phyloP scores from a whole-genome alignment of 306 rosid genomes.

The Pyrus pyrifolia region DNA sequence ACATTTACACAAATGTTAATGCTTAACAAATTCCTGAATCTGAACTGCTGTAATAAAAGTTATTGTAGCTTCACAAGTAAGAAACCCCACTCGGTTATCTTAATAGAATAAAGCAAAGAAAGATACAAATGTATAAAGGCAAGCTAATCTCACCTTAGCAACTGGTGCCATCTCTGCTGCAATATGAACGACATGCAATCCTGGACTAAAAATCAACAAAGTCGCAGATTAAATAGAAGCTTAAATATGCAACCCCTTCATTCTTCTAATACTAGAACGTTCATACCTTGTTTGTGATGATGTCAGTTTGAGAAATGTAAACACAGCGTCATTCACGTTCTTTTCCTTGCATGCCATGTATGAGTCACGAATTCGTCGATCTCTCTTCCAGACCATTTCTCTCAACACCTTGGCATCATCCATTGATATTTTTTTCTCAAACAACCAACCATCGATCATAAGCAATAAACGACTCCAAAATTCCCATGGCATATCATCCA shows the following conservation, averaged over 20 bases:
- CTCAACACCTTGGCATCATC: constrained; percentile 68
- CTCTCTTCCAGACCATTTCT: constrained; percentile 81
- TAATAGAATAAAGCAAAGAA: not conserved
- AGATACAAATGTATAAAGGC: not conserved
- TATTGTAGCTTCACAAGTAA: not conserved
- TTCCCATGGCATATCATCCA: constrained; percentile 87
- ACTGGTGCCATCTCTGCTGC: constrained; percentile 99
- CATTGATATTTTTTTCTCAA: constrained; percentile 64
- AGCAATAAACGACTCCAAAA: constrained; percentile 87
- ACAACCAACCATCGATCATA: constrained; percentile 83
- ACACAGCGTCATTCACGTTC: constrained; percentile 52
- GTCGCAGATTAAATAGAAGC: constrained; percentile 33
- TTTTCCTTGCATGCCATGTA: constrained; percentile 60
- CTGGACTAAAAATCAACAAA: constrained; percentile 63
- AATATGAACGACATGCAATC: constrained; percentile 75
- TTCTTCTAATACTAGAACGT: constrained; percentile 14
- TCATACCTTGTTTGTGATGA: constrained; percentile 58
- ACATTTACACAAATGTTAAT: not conserved
- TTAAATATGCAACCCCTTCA: not conserved
- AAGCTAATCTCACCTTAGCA: constrained; percentile 66
- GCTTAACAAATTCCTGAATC: not conserved
- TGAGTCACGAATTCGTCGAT: constrained; percentile 46
- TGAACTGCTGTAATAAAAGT: not conserved
- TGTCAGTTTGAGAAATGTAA: constrained; percentile 58
- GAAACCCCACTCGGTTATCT: not conserved